phyloP scores from a whole-genome alignment of 441 rosid species.

The Manihot esculenta region DNA sequence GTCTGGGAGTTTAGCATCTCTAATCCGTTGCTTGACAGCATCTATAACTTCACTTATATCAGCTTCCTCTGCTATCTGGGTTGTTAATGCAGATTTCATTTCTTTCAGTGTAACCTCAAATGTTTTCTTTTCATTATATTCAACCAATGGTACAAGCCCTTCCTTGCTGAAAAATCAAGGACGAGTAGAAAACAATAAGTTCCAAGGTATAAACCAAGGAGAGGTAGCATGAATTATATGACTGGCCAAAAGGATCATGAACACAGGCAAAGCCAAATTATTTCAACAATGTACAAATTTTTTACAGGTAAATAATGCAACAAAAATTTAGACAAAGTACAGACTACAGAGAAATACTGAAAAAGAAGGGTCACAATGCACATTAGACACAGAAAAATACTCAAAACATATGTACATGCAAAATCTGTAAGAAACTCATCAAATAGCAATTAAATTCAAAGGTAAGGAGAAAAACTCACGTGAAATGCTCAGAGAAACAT shows the following conservation, averaged over 20 bases:
- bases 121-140: conserved; percentile 91
- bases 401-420: background rate
- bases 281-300: too few relatives aligned
- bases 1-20: conserved; percentile 85
- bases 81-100: conserved; percentile 77
- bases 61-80: conserved; percentile 79
- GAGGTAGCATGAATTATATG: background rate
- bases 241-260: background rate
- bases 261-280: background rate
- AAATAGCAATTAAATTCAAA: background rate
- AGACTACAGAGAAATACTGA: background rate
- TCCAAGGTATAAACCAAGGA: background rate
- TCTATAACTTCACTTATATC: conserved; percentile 86
- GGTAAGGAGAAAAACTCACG: conserved; percentile 45
- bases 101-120: conserved; percentile 88
- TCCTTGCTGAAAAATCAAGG: conserved; percentile 62
- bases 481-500: conserved; percentile 94
- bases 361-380: background rate
- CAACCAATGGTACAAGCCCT: conserved; percentile 80
- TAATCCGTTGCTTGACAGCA: conserved; percentile 71
- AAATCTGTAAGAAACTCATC: background rate
- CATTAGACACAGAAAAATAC: background rate
- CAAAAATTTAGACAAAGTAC: background rate
- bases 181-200: conserved; percentile 19
- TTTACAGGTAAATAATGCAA: background rate